Base-by-base conservation (phyloP, 1,284 basidiomycete species). In the Ustilago cynodontis region DNA sequence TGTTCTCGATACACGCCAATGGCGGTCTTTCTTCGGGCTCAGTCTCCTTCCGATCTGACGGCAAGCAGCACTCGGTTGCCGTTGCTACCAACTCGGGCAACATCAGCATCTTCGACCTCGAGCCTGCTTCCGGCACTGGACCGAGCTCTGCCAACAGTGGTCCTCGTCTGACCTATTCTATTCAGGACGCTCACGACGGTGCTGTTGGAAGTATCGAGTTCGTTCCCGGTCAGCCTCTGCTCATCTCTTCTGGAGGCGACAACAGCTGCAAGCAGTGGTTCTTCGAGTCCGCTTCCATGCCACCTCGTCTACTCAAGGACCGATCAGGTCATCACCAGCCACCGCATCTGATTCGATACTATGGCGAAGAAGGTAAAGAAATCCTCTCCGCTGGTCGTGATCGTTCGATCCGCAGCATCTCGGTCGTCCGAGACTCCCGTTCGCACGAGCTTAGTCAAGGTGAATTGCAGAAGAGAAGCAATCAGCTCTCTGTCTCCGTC, bases 361-460 rank as follows among this genome's bases (percentile, higher is more conserved):
- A 98, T 85, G 97, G 95, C 24, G 92, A 93, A 24, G 95, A 99
- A 81, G 97, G 97, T 6, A 98, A 98, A 86, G 93, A 95, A 77
- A 88, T 99, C 6, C 87, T 99, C 43, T 77, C 77, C 1, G 81
- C 82, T 8, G 81, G 79, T 7, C 81, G 82, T 58, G 97, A 99
- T 86, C 91, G 94, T 24, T 93, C 93, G 73, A 86, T 99, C 59
- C 89, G 97, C 47, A 94, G 91, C 84, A 95, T 94, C 6, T 94
- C 93, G 62, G 92, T 99, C 45, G 96, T 99, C n/a, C 59, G 82
- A 20, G 84, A 85, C 57, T 80, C 77, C 33, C 75, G 84, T 26
- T 81, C 81, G 41, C 94, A 94, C 84, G 97, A 99, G 86, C 88
- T 99, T 57, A 95, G 94, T 13, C 96, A 99, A 89, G 96, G 95